These are phyloP conservation scores for Kodamaea alishanica DNA, from an alignment of 1,139 yeast genomes.

Conservation along the genomic window DNA sequence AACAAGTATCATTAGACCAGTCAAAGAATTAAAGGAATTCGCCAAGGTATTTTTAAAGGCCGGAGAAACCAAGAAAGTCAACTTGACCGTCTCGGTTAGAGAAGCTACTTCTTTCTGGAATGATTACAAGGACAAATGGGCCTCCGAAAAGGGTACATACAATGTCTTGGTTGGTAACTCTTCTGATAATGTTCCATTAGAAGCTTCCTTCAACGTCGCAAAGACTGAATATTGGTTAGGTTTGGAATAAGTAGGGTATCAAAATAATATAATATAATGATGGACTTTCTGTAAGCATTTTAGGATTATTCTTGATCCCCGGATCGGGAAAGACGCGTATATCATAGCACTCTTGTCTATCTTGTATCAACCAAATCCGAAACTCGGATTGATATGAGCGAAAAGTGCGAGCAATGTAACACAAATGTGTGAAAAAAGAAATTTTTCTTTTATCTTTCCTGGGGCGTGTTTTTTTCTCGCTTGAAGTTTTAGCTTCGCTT, in stretches of 20 bases:
- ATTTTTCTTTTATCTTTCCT: no score
- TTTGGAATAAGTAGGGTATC: slow-evolving; percentile 1
- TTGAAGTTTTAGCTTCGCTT: background rate
- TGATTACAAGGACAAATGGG: slow-evolving; percentile 47
- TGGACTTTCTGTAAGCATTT: no score
- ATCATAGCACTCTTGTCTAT: no score
- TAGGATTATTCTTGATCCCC: no score
- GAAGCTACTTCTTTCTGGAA: slow-evolving; percentile 58
- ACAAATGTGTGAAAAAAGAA: no score
- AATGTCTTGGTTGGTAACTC: slow-evolving; percentile 45
- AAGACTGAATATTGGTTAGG: slow-evolving; percentile 11
- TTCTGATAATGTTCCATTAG: slow-evolving; percentile 19
- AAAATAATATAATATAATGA: no score
- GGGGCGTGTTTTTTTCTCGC: background rate
- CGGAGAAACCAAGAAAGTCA: slow-evolving; percentile 37
- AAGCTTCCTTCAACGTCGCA: slow-evolving; percentile 10
- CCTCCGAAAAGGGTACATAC: slow-evolving; percentile 49
- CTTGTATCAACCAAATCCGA: no score
- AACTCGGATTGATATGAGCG: no score
- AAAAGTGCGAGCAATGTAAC: no score
- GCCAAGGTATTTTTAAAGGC: slow-evolving; percentile 44
- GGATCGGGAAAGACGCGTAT: no score
- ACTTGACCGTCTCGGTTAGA: slow-evolving; percentile 36
- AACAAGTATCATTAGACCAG: slow-evolving; percentile 47
- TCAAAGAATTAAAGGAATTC: slow-evolving; percentile 56